phyloP scores from a whole-genome alignment of 441 rosid species.

The Lagerstroemia fauriei region DNA sequence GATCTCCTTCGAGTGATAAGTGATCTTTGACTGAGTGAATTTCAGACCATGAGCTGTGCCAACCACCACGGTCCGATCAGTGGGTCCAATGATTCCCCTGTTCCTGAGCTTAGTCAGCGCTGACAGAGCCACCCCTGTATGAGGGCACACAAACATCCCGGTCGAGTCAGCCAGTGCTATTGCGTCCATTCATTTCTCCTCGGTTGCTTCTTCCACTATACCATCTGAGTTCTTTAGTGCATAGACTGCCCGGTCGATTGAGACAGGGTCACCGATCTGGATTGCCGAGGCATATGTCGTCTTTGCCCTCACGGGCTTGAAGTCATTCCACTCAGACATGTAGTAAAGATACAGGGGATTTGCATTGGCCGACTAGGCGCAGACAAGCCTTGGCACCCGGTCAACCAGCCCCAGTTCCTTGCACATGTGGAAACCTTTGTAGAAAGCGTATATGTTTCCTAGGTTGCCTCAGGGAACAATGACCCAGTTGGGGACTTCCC shows the following conservation, averaged over 20 bases:
- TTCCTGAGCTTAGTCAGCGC: constrained; percentile 61
- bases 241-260: constrained; percentile 61
- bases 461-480: constrained; percentile 71
- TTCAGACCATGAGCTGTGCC: constrained; percentile 77
- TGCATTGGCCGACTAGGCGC: constrained; percentile 37
- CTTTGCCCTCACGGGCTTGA: constrained; percentile 34
- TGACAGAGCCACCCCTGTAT: constrained; percentile 70
- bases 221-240: constrained; percentile 58
- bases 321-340: constrained; percentile 31
- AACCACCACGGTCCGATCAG: constrained; percentile 62
- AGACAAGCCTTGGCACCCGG: constrained; percentile 52
- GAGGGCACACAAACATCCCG: constrained; percentile 74
- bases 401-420: constrained; percentile 62
- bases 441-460: constrained; percentile 71
- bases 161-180: constrained; percentile 72
- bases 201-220: constrained; percentile 70
- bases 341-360: constrained; percentile 62
- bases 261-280: constrained; percentile 34
- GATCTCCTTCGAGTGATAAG: constrained; percentile 60
- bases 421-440: constrained; percentile 73
- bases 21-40: constrained; percentile 64
- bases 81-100: constrained; percentile 54
- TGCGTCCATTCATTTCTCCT: constrained; percentile 73
- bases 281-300: constrained; percentile 33
- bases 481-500: too few relatives aligned